phyloP scores from a whole-genome alignment of 208 protist genomes.

The Crithidia fasciculata region DNA sequence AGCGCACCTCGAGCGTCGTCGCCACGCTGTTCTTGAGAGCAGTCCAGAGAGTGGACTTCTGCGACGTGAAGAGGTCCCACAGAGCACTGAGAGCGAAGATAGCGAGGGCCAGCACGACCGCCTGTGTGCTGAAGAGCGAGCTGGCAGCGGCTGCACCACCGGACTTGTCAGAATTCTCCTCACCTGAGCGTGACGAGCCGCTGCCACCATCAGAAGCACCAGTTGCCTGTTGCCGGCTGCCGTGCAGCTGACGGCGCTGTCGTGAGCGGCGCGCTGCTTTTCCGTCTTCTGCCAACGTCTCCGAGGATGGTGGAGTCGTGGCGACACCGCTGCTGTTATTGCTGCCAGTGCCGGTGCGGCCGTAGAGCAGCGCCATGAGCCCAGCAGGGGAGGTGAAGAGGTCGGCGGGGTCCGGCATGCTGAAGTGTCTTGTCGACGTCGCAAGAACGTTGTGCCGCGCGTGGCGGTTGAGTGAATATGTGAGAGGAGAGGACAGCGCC shows the following conservation, averaged over 20 bases:
- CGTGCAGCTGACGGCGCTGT: neutral
- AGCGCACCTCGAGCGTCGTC: conserved; percentile 87
- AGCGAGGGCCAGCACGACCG: conserved; percentile 51
- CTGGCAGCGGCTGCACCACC: neutral
- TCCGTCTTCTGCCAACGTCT: neutral
- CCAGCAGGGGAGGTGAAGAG: conserved; percentile 72
- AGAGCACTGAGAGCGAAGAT: conserved; percentile 71
- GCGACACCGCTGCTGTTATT: neutral
- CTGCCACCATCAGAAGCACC: no score
- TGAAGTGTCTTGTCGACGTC: conserved; percentile 22
- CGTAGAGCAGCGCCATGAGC: conserved; percentile 72
- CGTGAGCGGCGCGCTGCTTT: conserved; percentile 17
- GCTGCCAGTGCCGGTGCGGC: conserved; percentile 25
- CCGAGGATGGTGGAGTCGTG: neutral
- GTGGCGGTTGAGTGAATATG: neutral
- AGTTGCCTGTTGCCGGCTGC: no score
- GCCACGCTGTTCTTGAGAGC: conserved; percentile 60
- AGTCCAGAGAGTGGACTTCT: conserved; percentile 49
- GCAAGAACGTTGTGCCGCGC: neutral
- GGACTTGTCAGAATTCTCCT: no score
- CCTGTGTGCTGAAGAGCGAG: conserved; percentile 49
- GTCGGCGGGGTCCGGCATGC: conserved; percentile 39
- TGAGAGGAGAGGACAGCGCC: neutral
- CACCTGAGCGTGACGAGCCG: no score
- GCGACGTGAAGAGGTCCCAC: conserved; percentile 70